Evolutionary conservation across 2,329 filamentous ascomycete species (phyloP).

Genomic region (Monosporascus sp.): DNA sequence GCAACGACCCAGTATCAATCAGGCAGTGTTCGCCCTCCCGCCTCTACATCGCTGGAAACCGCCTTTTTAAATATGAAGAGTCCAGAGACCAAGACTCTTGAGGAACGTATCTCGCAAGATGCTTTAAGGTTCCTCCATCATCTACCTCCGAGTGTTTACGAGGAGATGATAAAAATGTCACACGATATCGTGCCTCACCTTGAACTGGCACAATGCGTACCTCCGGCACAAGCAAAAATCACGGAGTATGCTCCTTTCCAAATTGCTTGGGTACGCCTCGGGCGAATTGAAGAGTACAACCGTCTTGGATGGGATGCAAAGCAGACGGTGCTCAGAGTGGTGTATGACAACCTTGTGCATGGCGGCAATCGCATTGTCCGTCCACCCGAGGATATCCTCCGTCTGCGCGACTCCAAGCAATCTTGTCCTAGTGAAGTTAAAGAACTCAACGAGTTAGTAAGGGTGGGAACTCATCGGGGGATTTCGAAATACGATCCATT

Average conservation of each 20-base stretch:
- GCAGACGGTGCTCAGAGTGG: not conserved
- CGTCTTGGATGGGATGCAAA: not conserved
- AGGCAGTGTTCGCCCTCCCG: not conserved
- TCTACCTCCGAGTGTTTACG: not conserved
- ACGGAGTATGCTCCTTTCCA: not conserved
- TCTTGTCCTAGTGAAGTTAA: not conserved
- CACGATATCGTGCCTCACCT: not conserved
- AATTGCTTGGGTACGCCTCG: not conserved
- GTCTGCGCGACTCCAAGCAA: not conserved
- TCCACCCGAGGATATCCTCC: not conserved
- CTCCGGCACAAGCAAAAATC: not conserved
- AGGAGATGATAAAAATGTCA: not conserved
- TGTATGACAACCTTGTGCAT: not conserved
- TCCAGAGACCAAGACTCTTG: not conserved
- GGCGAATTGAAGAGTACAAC: not conserved
- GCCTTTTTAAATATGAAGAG: not conserved
- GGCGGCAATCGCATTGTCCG: not conserved
- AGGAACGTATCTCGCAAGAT: not conserved
- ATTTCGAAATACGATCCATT: not conserved
- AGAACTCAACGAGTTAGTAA: not conserved
- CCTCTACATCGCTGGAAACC: not conserved
- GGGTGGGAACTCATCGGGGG: not conserved
- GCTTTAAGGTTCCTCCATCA: not conserved
- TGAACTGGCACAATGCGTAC: not conserved
- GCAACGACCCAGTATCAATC: too few species aligned